Percentiles rank a stretch among this genome's conserved stretches.
Evolutionary conservation across 2,329 filamentous ascomycete genomes (phyloP).

Genomic region (Scedosporium apiospermum): DNA sequence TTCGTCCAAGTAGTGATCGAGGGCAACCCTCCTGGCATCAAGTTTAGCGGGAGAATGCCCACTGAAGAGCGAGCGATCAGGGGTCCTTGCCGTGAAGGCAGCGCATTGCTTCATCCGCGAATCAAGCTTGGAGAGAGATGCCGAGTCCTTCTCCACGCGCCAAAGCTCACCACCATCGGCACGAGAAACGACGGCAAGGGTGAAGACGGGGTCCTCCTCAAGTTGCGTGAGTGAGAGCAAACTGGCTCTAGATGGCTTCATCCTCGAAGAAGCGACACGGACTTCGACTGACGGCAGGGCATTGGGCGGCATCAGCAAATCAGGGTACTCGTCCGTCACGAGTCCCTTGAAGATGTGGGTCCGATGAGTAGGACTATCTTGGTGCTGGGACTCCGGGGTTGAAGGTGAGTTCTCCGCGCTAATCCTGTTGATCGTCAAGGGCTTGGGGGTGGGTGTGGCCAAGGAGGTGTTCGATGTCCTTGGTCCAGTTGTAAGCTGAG

Average conservation of each 20-base stretch:
- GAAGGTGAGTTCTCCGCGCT: conserved; percentile 7
- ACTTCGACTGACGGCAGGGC: conserved; percentile 79
- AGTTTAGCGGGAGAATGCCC: conserved; percentile 91
- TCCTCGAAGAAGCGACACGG: conserved; percentile 84
- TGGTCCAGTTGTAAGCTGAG: conserved; percentile 34
- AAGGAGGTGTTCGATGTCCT: background rate
- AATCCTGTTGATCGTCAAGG: conserved; percentile 28
- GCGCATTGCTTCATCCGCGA: conserved; percentile 65
- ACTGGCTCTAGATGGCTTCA: conserved; percentile 84
- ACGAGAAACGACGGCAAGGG: conserved; percentile 73
- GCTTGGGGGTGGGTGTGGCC: conserved; percentile 19
- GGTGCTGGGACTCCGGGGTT: conserved; percentile 17
- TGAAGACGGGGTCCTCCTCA: conserved; percentile 92
- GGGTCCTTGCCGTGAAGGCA: conserved; percentile 65
- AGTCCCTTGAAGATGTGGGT: conserved; percentile 64
- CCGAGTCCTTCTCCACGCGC: conserved; percentile 87
- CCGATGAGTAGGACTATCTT: conserved; percentile 30
- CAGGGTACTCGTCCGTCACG: conserved; percentile 77
- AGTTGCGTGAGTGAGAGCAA: conserved; percentile 68
- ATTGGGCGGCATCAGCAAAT: conserved; percentile 77
- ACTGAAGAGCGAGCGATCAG: conserved; percentile 77
- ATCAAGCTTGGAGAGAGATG: conserved; percentile 73
- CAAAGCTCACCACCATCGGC: conserved; percentile 72
- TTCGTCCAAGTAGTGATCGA: conserved; percentile 79
- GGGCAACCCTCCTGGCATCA: conserved; percentile 69